phyloP scores from a whole-genome alignment of 2,329 filamentous ascomycete species.

The Hypomyces rosellus region DNA sequence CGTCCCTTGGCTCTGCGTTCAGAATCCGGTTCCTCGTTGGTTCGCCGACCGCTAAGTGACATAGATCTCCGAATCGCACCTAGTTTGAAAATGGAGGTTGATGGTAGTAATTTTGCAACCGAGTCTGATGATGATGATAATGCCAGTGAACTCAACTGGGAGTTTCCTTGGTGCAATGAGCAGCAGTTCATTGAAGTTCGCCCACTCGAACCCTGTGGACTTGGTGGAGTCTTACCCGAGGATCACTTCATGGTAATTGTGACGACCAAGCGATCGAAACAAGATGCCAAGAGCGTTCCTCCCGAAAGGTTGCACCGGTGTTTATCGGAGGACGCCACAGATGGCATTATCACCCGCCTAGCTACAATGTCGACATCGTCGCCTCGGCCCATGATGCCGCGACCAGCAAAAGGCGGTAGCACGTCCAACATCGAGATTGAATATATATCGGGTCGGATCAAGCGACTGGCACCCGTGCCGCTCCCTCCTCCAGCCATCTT shows the following conservation, averaged over 20 bases:
- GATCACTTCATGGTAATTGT: slow-evolving; percentile 57
- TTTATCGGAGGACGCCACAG: slow-evolving; percentile 27
- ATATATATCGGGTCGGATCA: slow-evolving; percentile 38
- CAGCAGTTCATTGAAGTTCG: slow-evolving; percentile 32
- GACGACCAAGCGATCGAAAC: slow-evolving; percentile 39
- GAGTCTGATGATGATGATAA: slow-evolving; percentile 29
- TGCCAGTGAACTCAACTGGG: slow-evolving; percentile 35
- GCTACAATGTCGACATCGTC: slow-evolving; percentile 37
- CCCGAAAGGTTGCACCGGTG: background rate
- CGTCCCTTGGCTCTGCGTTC: slow-evolving; percentile 31
- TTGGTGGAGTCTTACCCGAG: slow-evolving; percentile 55
- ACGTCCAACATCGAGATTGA: slow-evolving; percentile 33
- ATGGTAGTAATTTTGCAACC: slow-evolving; percentile 23
- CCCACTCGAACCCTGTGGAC: slow-evolving; percentile 49
- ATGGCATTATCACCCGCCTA: slow-evolving; percentile 36
- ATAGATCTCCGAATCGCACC: slow-evolving; percentile 14
- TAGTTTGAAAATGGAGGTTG: slow-evolving; percentile 24
- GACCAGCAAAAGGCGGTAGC: background rate
- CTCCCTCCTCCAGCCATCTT: slow-evolving; percentile 49
- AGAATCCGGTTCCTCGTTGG: slow-evolving; percentile 45
- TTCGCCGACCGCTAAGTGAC: slow-evolving; percentile 45
- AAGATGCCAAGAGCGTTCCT: slow-evolving; percentile 12
- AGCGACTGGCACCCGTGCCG: slow-evolving; percentile 39
- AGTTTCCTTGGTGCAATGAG: slow-evolving; percentile 41
- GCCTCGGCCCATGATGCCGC: slow-evolving; percentile 16